Conservation (phyloP, 2,329 filamentous ascomycete genomes). For the Dryadomyces quercus-mongolicae region DNA sequence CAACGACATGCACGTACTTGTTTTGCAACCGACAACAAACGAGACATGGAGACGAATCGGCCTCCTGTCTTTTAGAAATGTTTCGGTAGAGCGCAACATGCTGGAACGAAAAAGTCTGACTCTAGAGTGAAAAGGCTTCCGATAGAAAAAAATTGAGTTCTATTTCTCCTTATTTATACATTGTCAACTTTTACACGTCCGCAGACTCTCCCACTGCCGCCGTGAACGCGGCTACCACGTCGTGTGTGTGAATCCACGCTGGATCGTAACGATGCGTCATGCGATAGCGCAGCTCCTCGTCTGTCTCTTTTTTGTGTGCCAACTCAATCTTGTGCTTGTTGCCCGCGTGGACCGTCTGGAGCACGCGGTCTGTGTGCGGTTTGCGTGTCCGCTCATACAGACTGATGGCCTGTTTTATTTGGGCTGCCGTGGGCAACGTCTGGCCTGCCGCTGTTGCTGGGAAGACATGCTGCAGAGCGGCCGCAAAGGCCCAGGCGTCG, state of each 20-base stretch:
- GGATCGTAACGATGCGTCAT: conserved; percentile 24
- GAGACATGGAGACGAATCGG: too few species aligned
- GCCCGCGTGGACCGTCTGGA: conserved; percentile 21
- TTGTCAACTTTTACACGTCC: background rate
- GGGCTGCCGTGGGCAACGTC: conserved; percentile 5
- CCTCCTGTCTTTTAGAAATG: too few species aligned
- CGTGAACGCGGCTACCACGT: conserved; percentile 18
- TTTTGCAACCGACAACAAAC: too few species aligned
- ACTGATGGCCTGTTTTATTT: conserved; percentile 19
- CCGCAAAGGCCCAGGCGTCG: conserved; percentile 28
- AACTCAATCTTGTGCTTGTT: conserved; percentile 17
- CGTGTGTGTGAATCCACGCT: conserved; percentile 33
- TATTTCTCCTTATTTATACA: background rate
- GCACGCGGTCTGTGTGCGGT: conserved; percentile 25
- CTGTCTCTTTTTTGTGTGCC: conserved; percentile 18
- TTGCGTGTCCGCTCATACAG: conserved; percentile 31
- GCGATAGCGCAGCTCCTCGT: conserved; percentile 22
- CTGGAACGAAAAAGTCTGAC: too few species aligned
- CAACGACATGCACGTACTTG: too few species aligned
- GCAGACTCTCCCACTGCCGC: background rate
- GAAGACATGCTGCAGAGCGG: conserved; percentile 25
- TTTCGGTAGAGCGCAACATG: too few species aligned
- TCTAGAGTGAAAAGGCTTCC: too few species aligned
- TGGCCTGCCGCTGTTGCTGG: conserved; percentile 6
- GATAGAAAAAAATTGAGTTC: too few species aligned